A percentile compares a stretch with the other conserved stretches of the same genome.
Evolutionary conservation across 2,329 filamentous ascomycete genomes (phyloP).

Genomic region (Neofusicoccum cordaticola): DNA sequence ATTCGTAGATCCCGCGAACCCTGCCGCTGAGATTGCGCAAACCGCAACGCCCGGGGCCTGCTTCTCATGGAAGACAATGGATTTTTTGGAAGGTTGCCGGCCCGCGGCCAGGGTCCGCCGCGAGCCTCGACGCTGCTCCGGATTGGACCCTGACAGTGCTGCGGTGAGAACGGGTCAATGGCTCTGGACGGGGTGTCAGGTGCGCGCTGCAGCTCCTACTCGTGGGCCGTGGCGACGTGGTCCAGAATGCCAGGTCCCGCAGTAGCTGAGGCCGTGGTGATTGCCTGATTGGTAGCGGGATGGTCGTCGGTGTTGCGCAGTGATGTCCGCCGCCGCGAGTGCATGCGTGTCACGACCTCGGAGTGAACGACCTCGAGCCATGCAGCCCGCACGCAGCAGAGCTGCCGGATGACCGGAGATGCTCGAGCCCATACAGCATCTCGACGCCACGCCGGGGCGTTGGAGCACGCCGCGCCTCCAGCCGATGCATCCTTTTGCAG

Average conservation of each 20-base stretch:
- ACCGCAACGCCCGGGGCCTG: background rate
- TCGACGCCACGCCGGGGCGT: background rate
- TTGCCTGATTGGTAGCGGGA: background rate
- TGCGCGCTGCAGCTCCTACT: background rate
- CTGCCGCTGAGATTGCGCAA: constrained; percentile 4
- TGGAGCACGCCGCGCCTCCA: background rate
- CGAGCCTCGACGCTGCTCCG: background rate
- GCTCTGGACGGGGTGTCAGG: background rate
- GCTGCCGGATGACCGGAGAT: background rate
- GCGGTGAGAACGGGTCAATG: background rate
- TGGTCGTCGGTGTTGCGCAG: background rate
- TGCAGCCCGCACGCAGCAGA: background rate
- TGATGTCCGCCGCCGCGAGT: background rate
- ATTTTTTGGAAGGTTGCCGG: background rate
- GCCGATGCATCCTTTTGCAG: background rate
- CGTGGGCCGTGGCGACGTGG: background rate
- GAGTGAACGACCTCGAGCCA: background rate
- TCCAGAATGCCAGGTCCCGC: constrained; percentile 7
- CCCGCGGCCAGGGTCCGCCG: background rate
- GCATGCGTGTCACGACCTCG: background rate
- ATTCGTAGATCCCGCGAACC: constrained; percentile 5
- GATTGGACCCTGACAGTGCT: background rate
- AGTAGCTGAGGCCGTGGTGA: background rate
- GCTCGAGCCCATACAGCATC: background rate
- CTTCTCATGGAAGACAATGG: background rate